Evolutionary conservation across 2,329 filamentous ascomycete species (phyloP), one percentile per base, ranked within the genome.

Genomic region (Lecanoromycetidae sp.): DNA sequence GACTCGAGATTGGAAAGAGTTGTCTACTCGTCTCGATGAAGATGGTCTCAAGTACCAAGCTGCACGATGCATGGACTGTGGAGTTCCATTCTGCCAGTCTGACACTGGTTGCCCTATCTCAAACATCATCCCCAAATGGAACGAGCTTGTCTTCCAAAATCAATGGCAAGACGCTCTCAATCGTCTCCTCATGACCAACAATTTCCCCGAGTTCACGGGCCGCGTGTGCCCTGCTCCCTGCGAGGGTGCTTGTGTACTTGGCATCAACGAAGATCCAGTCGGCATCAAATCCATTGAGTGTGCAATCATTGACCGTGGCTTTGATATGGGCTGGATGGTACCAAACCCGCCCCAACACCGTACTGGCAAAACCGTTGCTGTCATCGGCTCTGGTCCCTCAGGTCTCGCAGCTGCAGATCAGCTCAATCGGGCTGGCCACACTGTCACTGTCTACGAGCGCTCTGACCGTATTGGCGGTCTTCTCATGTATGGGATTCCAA

Each of bases 211-310:
- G 63, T 95, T 95, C 66, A 96, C 90, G 57, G 90, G 90, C 48
- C 88, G 90, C 71, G 90, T 95, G 50, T 96, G 90, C 67, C 90
- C 90, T 50, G 90, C 90, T 60, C 90, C 90, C 66, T 96, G 90
- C 59, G 90, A 96, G 66, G 90, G 90, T 65, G 87, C 90, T 50
- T 96, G 90, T 61, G 90, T 95, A 51, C 75, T 96, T 37, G 90
- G 90, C 39, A 96, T 96, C 69, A 95, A 93, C 60, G 88, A 94
- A 63, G 88, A 95, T 57, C 88, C 90, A 3, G 90, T 96, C 32
- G 90, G 90, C 55, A 96, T 96, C 74, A 96, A 96, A 72, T 94
- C 87, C 0, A 94, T 96, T 53, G 90, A 96, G 64, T 95, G 90
- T 62, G 90, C 90, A 52, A 95, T 96, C 62, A 95, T 96, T 56